These are phyloP conservation scores for Solidago caesia DNA, from an alignment of 129 eudicot genomes.

Conservation along the genomic window DNA sequence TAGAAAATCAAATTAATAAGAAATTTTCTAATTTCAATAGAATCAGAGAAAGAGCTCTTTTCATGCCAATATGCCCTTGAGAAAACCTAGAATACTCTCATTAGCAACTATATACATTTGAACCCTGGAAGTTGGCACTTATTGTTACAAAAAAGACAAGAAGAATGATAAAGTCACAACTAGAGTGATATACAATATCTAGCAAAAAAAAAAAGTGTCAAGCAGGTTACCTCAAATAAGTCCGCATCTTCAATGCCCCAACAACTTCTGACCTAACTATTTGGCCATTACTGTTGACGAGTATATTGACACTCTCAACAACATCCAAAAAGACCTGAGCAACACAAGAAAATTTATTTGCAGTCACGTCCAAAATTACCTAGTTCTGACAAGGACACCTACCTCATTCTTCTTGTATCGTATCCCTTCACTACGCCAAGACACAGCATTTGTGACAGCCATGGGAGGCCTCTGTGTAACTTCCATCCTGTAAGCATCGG, in stretches of 20 bases:
- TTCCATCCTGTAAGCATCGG: conserved; percentile 98
- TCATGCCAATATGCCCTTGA: no score
- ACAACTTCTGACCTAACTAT: conserved; percentile 92
- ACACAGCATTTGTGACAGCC: conserved; percentile 99
- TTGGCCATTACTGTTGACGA: conserved; percentile 95
- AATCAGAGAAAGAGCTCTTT: neutral
- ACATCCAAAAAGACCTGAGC: conserved; percentile 92
- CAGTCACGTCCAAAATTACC: conserved; percentile 1
- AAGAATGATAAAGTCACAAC: conserved; percentile 7
- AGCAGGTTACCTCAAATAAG: conserved; percentile 74
- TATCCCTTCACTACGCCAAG: conserved; percentile 99
- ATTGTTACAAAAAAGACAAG: neutral
- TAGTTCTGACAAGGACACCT: conserved; percentile 18
- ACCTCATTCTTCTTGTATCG: conserved; percentile 93
- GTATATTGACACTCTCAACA: conserved; percentile 97
- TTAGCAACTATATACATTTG: conserved; percentile 2
- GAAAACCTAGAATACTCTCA: conserved; percentile 9
- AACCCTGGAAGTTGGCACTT: neutral
- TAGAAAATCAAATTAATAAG: neutral
- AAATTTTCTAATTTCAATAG: conserved; percentile 17
- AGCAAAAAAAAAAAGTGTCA: neutral
- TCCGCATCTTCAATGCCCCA: conserved; percentile 96
- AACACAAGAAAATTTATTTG: conserved; percentile 19
- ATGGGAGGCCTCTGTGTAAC: conserved; percentile 96
- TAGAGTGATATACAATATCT: neutral